phyloP scores from a whole-genome alignment of 129 eudicot species.

The Artemisia tridentata region DNA sequence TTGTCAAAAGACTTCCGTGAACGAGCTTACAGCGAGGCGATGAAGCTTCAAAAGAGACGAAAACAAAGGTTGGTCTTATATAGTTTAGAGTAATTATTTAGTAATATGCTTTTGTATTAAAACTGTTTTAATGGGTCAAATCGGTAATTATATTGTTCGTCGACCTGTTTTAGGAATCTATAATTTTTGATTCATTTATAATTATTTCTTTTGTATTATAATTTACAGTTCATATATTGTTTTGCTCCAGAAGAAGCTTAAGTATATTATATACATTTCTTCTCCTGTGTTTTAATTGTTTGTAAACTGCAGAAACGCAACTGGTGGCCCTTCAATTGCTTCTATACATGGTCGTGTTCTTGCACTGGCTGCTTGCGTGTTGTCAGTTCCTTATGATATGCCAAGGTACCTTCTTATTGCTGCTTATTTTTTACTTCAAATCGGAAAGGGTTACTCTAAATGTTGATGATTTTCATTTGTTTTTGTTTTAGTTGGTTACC shows the following conservation, averaged over 20 bases:
- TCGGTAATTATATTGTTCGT: too few relatives aligned
- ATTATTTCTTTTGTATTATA: not conserved
- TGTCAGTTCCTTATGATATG: constrained; percentile 96
- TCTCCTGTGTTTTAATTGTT: too few relatives aligned
- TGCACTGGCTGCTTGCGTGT: constrained; percentile 90
- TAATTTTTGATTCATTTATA: not conserved
- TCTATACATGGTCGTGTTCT: constrained; percentile 79
- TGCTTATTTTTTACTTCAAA: not conserved
- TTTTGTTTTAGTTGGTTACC: constrained; percentile 88
- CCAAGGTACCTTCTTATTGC: constrained; percentile 59
- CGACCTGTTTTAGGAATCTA: not conserved
- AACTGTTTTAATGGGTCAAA: too few relatives aligned
- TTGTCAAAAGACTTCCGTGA: constrained; percentile 70
- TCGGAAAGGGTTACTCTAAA: not conserved
- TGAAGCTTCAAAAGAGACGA: constrained; percentile 52
- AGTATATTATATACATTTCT: not conserved
- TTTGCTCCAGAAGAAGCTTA: not conserved
- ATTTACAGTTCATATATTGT: not conserved
- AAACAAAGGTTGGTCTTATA: constrained; percentile 49
- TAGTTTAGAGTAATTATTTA: too few relatives aligned
- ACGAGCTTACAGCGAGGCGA: constrained; percentile 81
- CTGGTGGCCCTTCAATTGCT: constrained; percentile 56
- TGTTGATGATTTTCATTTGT: not conserved
- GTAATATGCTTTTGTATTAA: too few relatives aligned
- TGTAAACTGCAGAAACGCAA: constrained; percentile 44